These are phyloP conservation scores for Lathyrus tuberosus DNA, from an alignment of 306 rosid genomes.

Conservation along the genomic window DNA sequence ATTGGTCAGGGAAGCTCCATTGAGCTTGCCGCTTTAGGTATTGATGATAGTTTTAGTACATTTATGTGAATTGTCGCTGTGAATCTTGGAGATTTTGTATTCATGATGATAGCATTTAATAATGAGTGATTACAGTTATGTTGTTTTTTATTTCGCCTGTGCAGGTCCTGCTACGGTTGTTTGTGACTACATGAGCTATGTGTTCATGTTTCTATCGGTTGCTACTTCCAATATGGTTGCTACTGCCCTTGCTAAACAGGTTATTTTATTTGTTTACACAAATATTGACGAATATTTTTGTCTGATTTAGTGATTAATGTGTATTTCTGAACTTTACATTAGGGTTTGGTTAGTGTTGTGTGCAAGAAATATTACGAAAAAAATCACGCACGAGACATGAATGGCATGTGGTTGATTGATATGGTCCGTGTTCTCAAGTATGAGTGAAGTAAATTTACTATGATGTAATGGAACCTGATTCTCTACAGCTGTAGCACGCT, in stretches of 20 bases:
- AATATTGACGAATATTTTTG: neutral
- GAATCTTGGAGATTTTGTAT: neutral
- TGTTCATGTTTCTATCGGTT: constrained; percentile 88
- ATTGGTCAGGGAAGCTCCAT: constrained; percentile 88
- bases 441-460: constrained; percentile 3
- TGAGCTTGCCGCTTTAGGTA: constrained; percentile 94
- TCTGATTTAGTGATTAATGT: neutral
- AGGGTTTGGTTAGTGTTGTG: constrained; percentile 22
- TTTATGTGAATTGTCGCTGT: neutral
- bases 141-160: constrained; percentile 25
- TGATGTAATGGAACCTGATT: neutral
- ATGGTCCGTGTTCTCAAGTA: neutral
- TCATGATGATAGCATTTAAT: neutral
- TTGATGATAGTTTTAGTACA: neutral
- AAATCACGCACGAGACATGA: neutral
- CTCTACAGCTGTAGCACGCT: neutral
- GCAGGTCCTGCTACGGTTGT: constrained; percentile 90
- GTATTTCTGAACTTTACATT: neutral
- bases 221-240: constrained; percentile 98
- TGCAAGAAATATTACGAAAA: neutral
- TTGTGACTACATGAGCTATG: constrained; percentile 75
- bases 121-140: neutral
- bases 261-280: constrained; percentile 24
- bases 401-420: constrained; percentile 10
- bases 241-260: constrained; percentile 83